Evolutionary conservation across 1,139 yeast species (phyloP).

Genomic region (Insectozyma bohioensis): DNA sequence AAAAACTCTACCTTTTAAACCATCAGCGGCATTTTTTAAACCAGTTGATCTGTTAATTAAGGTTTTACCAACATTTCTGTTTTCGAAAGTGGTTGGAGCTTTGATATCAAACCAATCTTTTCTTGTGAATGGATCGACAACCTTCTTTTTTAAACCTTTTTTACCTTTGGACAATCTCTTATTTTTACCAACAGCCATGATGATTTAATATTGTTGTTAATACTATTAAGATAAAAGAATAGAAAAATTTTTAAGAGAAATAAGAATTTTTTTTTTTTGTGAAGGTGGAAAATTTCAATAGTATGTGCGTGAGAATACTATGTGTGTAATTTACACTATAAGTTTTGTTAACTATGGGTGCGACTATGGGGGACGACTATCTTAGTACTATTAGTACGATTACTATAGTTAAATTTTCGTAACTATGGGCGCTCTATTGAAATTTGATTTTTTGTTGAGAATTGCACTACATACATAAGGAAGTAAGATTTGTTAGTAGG

Average conservation of each 20-base stretch:
- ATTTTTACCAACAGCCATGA: slow-evolving; percentile 55
- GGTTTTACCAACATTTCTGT: slow-evolving; percentile 53
- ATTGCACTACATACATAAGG: too few species aligned
- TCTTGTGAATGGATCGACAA: slow-evolving; percentile 53
- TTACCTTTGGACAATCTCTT: slow-evolving; percentile 56
- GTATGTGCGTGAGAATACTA: too few species aligned
- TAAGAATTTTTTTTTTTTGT: too few species aligned
- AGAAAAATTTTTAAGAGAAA: slow-evolving; percentile 1
- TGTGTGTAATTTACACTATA: too few species aligned
- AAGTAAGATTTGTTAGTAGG: too few species aligned
- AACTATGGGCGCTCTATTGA: too few species aligned
- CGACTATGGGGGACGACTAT: too few species aligned
- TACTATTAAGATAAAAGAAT: slow-evolving; percentile 5
- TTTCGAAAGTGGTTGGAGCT: slow-evolving; percentile 53
- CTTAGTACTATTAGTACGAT: too few species aligned
- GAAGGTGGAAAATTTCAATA: too few species aligned
- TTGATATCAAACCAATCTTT: slow-evolving; percentile 54
- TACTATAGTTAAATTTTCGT: too few species aligned
- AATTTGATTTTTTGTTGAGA: too few species aligned
- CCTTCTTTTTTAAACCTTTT: slow-evolving; percentile 54
- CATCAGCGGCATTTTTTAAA: slow-evolving; percentile 53
- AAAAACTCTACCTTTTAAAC: slow-evolving; percentile 52
- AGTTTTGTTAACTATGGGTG: too few species aligned
- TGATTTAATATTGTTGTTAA: slow-evolving; percentile 12
- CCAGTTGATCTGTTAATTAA: slow-evolving; percentile 53